These are phyloP conservation scores for Rhipidocladum racemiflorum DNA, from an alignment of 176 grass and related monocot genomes.

Conservation along the genomic window DNA sequence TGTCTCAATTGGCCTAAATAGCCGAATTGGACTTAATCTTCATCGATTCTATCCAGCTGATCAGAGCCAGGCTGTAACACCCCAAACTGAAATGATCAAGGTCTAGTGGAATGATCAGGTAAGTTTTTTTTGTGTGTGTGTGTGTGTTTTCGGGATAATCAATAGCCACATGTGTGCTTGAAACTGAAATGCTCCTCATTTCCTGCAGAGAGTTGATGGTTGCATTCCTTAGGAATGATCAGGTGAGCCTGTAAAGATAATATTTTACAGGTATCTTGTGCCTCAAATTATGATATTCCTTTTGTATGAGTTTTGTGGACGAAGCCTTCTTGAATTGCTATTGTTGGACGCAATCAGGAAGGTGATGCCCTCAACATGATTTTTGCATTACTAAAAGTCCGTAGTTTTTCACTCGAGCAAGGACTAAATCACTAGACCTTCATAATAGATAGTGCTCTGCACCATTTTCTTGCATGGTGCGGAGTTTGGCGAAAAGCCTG, in stretches of 20 bases:
- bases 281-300: background rate
- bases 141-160: background rate
- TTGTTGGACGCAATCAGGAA: conserved; percentile 45
- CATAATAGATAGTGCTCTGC: no score
- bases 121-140: background rate
- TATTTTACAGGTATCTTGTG: conserved; percentile 73
- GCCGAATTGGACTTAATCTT: no score
- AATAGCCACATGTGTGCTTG: background rate
- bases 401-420: no score
- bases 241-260: conserved; percentile 56
- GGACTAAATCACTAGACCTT: no score
- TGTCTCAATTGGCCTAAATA: no score
- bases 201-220: background rate
- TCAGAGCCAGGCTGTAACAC: no score
- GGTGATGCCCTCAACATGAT: conserved; percentile 32
- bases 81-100: no score
- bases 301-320: background rate
- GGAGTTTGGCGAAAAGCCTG: no score
- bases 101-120: conserved; percentile 85
- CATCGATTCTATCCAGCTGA: no score
- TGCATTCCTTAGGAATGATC: background rate
- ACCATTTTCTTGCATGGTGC: no score
- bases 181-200: background rate
- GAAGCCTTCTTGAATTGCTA: background rate
- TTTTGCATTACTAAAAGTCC: no score